These are phyloP conservation scores for Diophrys sp. DNA, from an alignment of 73 alveolate species.

Conservation along the genomic window DNA sequence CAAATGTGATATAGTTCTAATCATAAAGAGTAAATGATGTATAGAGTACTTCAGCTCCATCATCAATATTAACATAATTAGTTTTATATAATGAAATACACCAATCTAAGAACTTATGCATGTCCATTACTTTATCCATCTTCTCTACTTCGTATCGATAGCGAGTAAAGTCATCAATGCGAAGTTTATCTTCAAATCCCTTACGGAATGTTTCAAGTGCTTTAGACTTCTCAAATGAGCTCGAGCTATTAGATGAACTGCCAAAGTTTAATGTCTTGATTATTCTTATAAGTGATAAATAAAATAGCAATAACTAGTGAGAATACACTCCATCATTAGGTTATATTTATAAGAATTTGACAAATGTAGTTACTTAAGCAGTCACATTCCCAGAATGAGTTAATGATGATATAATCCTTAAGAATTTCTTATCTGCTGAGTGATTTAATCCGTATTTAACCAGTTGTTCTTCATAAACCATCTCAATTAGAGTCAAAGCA, in stretches of 20 bases:
- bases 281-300: slow-evolving; percentile 21
- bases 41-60: slow-evolving; percentile 7
- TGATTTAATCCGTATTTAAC: slow-evolving; percentile 33
- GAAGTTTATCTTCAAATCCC: slow-evolving; percentile 26
- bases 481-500: slow-evolving; percentile 7
- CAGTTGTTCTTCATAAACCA: slow-evolving; percentile 32
- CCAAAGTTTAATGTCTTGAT: slow-evolving; percentile 15
- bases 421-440: slow-evolving; percentile 37
- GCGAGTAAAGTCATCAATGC: slow-evolving; percentile 6
- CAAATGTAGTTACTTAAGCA: slow-evolving; percentile 2
- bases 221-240: slow-evolving; percentile 22
- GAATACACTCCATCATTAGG: slow-evolving; percentile 22
- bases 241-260: not conserved
- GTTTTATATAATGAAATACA: slow-evolving; percentile 8
- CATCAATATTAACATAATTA: slow-evolving; percentile 11
- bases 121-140: slow-evolving; percentile 7
- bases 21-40: slow-evolving; percentile 18
- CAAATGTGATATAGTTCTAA: slow-evolving; percentile 1
- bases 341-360: slow-evolving; percentile 22
- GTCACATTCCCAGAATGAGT: slow-evolving; percentile 13
- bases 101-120: slow-evolving; percentile 20
- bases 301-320: slow-evolving; percentile 3
- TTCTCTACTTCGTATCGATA: slow-evolving; percentile 16
- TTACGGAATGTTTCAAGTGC: slow-evolving; percentile 39
- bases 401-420: slow-evolving; percentile 30